A percentile compares a stretch with the other conserved stretches of the same genome.
Conservation (phyloP, 2,329 filamentous ascomycete genomes). For the Clarireedia paspali region DNA sequence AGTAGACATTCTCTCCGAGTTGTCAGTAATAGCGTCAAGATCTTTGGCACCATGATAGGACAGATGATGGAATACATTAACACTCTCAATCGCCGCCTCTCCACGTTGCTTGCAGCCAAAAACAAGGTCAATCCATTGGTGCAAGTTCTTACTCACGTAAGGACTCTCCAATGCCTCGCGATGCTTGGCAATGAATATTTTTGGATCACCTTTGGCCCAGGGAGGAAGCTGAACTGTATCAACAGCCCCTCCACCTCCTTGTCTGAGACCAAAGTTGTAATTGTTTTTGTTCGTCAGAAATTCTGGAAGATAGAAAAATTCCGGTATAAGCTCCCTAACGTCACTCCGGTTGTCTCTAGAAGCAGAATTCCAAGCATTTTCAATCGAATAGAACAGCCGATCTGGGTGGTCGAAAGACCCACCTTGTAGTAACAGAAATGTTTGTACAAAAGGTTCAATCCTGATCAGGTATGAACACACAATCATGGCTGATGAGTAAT, state of each 20-base stretch:
- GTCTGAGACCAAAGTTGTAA: conserved; percentile 86
- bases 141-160: conserved; percentile 80
- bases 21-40: conserved; percentile 82
- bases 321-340: conserved; percentile 87
- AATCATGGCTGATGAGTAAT: conserved; percentile 99
- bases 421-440: conserved; percentile 89
- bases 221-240: conserved; percentile 85
- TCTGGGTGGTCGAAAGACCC: conserved; percentile 95
- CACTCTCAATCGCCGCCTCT: conserved; percentile 80
- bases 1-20: conserved; percentile 76
- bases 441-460: conserved; percentile 91
- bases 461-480: conserved; percentile 94
- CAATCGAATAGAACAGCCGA: conserved; percentile 86
- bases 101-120: conserved; percentile 93
- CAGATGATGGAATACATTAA: conserved; percentile 93
- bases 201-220: conserved; percentile 94
- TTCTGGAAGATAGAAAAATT: conserved; percentile 95
- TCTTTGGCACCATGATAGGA: conserved; percentile 94
- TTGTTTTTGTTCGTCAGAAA: conserved; percentile 90
- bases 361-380: conserved; percentile 84
- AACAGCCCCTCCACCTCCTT: conserved; percentile 71
- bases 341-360: conserved; percentile 88
- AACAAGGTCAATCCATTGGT: conserved; percentile 92
- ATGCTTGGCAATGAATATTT: conserved; percentile 92
- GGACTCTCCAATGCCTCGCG: conserved; percentile 93